These are phyloP conservation scores for Cyberlindnera maritima DNA, from an alignment of 805 yeast species.

Conservation along the genomic window DNA sequence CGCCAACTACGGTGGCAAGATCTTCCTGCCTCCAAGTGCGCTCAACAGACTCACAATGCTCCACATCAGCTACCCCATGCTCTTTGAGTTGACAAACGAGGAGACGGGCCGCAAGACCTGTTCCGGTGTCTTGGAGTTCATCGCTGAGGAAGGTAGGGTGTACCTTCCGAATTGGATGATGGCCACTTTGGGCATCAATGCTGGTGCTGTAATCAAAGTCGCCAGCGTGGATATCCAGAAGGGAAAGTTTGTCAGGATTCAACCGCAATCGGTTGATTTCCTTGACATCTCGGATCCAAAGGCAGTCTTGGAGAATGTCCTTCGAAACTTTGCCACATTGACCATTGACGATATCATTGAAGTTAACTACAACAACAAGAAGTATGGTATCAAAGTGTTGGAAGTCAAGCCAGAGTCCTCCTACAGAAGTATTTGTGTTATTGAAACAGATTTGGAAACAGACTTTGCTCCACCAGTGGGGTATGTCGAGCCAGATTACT, in stretches of 20 bases:
- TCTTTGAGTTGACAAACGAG: slow-evolving; percentile 76
- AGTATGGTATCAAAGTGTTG: slow-evolving; percentile 76
- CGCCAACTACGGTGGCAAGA: slow-evolving; percentile 93
- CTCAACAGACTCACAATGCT: slow-evolving; percentile 84
- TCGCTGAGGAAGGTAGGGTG: slow-evolving; percentile 95
- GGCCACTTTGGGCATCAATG: slow-evolving; percentile 63
- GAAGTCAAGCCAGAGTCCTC: slow-evolving; percentile 79
- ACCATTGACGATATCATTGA: slow-evolving; percentile 84
- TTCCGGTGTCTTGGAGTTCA: slow-evolving; percentile 93
- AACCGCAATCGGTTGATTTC: slow-evolving; percentile 93
- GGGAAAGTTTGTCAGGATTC: slow-evolving; percentile 87
- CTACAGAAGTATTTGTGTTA: slow-evolving; percentile 78
- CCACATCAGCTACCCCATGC: slow-evolving; percentile 94
- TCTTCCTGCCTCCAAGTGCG: slow-evolving; percentile 91
- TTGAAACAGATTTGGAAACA: slow-evolving; percentile 94
- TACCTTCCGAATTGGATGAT: slow-evolving; percentile 98
- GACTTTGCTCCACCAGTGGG: slow-evolving; percentile 99
- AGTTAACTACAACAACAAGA: slow-evolving; percentile 74
- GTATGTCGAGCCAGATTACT: slow-evolving; percentile 85
- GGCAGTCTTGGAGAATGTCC: slow-evolving; percentile 91
- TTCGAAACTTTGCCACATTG: slow-evolving; percentile 85
- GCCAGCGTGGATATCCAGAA: slow-evolving; percentile 75
- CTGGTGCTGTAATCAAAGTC: slow-evolving; percentile 80
- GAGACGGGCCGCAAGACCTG: slow-evolving; percentile 63
- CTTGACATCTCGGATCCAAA: slow-evolving; percentile 93